Conservation (phyloP, 2,329 filamentous ascomycete species). For the Claviceps arundinis region DNA sequence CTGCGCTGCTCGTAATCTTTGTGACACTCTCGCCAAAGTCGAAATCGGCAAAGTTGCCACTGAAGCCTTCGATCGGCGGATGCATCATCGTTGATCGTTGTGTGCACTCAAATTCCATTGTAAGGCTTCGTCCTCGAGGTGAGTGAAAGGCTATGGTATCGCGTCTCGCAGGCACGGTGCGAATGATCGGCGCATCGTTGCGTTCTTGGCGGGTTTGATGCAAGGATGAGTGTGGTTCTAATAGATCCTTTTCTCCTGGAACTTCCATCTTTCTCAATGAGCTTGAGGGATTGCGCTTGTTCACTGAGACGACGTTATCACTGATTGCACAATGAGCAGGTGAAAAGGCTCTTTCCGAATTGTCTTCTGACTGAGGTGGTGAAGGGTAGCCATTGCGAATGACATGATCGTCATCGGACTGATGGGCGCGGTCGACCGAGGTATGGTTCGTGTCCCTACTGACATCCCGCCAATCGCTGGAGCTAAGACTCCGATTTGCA, state of each 20-base stretch:
- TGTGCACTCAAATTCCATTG: constrained; percentile 23
- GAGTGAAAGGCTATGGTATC: constrained; percentile 35
- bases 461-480: background rate
- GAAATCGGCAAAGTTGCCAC: constrained; percentile 25
- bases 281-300: constrained; percentile 13
- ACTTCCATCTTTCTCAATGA: constrained; percentile 14
- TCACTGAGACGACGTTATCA: constrained; percentile 9
- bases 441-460: background rate
- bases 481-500: constrained; percentile 27
- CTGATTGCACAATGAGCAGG: constrained; percentile 5
- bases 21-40: constrained; percentile 23
- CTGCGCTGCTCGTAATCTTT: constrained; percentile 5
- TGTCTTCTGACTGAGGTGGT: constrained; percentile 23
- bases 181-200: constrained; percentile 28
- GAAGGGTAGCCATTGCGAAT: constrained; percentile 20
- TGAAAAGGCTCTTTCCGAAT: constrained; percentile 11
- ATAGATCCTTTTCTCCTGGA: constrained; percentile 16
- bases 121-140: constrained; percentile 33
- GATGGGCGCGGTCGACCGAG: background rate
- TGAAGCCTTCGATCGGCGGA: constrained; percentile 19
- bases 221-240: constrained; percentile 29
- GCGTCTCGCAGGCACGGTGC: constrained; percentile 34
- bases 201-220: constrained; percentile 26
- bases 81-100: constrained; percentile 10
- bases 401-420: background rate